Conservation (phyloP, 768 basidiomycete species). For the Naganishia vishniacii region DNA sequence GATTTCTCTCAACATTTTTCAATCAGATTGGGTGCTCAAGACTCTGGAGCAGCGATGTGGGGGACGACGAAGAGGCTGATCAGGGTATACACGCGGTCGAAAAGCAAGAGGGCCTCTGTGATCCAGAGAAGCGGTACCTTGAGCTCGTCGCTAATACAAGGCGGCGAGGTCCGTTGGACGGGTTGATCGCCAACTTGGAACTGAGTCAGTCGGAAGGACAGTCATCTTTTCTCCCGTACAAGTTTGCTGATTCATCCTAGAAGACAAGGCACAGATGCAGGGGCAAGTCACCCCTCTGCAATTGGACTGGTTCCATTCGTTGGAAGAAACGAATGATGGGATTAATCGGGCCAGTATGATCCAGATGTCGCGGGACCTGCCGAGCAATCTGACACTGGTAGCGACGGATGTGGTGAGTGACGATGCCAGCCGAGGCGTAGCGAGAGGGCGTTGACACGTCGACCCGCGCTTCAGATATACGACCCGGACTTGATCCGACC, state of each 20-base stretch:
- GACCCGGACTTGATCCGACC: constrained; percentile 44
- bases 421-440: too few relatives aligned
- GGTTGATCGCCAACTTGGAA: constrained; percentile 13
- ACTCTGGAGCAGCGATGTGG: constrained; percentile 24
- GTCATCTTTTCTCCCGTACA: too few relatives aligned
- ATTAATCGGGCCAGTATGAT: not conserved
- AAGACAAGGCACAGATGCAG: not conserved
- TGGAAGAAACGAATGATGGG: not conserved
- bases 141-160: not conserved
- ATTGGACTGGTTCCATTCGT: constrained; percentile 22
- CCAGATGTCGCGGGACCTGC: constrained; percentile 7
- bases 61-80: constrained; percentile 19
- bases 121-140: not conserved
- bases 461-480: constrained; percentile 37
- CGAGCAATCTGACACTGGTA: constrained; percentile 32
- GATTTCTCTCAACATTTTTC: constrained; percentile 42
- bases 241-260: not conserved
- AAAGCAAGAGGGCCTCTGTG: not conserved
- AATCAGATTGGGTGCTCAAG: constrained; percentile 31
- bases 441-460: not conserved
- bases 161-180: not conserved
- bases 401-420: constrained; percentile 45
- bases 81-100: not conserved
- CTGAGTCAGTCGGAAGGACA: not conserved
- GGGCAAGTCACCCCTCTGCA: not conserved